Conservation (phyloP, 78 protist genomes). For the Dictyostelium brefeldianum region DNA sequence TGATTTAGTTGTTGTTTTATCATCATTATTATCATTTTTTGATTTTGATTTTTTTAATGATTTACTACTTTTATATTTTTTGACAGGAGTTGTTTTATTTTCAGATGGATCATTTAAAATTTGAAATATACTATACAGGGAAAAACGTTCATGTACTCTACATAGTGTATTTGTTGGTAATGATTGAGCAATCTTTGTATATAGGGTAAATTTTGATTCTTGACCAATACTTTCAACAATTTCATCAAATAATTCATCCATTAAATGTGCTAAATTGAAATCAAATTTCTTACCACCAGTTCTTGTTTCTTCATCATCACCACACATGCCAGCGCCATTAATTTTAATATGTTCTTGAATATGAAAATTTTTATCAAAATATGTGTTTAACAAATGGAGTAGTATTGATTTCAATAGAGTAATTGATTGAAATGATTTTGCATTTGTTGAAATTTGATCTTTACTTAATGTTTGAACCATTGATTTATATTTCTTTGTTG, state of each 20-base stretch:
- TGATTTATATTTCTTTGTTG: background rate
- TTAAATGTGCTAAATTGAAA: background rate
- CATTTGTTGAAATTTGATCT: background rate
- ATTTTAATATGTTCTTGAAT: background rate
- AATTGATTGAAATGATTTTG: background rate
- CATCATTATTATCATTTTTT: background rate
- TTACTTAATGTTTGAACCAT: background rate
- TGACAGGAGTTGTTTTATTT: no score
- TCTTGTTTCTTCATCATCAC: background rate
- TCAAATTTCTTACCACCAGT: background rate
- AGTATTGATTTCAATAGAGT: background rate
- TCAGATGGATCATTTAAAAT: background rate
- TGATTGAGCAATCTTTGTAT: background rate
- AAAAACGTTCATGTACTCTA: slow-evolving; percentile 24
- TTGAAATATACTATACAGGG: slow-evolving; percentile 20
- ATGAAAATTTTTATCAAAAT: background rate
- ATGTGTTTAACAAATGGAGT: background rate
- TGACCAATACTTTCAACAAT: slow-evolving; percentile 2
- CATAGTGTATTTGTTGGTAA: slow-evolving; percentile 3
- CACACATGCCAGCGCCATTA: background rate
- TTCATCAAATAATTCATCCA: background rate
- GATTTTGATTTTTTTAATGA: background rate
- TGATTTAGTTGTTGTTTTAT: background rate
- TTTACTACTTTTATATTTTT: background rate
- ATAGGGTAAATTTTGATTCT: background rate